A percentile compares a stretch with the other conserved stretches of the same genome.
These are phyloP conservation scores for Peniophora sp. DNA, from an alignment of 1,284 basidiomycete species.

Conservation along the genomic window DNA sequence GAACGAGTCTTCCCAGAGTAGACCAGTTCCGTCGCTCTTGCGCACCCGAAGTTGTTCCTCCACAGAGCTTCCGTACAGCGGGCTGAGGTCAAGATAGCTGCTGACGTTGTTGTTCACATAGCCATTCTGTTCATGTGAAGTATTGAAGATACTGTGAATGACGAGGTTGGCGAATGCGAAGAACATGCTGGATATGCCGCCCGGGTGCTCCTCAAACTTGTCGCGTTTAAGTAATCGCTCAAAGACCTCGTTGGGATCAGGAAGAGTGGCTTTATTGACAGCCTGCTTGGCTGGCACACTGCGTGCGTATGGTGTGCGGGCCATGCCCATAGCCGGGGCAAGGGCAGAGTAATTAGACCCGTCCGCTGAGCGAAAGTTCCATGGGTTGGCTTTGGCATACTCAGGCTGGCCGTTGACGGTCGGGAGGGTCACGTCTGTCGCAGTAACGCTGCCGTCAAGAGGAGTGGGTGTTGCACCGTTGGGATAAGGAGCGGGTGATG, in stretches of 20 bases:
- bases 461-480: slow-evolving; percentile 4
- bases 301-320: slow-evolving; percentile 68
- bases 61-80: slow-evolving; percentile 62
- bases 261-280: slow-evolving; percentile 40
- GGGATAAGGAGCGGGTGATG: slow-evolving; percentile 2
- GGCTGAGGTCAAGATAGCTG: slow-evolving; percentile 73
- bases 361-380: slow-evolving; percentile 63
- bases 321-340: slow-evolving; percentile 65
- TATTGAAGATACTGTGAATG: slow-evolving; percentile 70
- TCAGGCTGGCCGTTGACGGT: not conserved
- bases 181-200: slow-evolving; percentile 52
- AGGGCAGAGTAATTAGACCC: slow-evolving; percentile 70
- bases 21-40: slow-evolving; percentile 55
- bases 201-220: slow-evolving; percentile 43
- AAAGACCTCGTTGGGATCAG: slow-evolving; percentile 64
- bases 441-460: slow-evolving; percentile 1
- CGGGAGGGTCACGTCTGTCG: not conserved
- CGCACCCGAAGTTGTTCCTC: slow-evolving; percentile 45
- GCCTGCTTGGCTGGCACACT: slow-evolving; percentile 51
- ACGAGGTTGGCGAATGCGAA: slow-evolving; percentile 76
- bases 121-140: slow-evolving; percentile 38
- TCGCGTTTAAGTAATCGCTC: slow-evolving; percentile 61
- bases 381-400: slow-evolving; percentile 14
- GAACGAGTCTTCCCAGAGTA: slow-evolving; percentile 61
- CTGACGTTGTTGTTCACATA: slow-evolving; percentile 58